Evolutionary conservation across 371 early-diverging fungal genomes (phyloP).

Genomic region (Mucor ambiguus): DNA sequence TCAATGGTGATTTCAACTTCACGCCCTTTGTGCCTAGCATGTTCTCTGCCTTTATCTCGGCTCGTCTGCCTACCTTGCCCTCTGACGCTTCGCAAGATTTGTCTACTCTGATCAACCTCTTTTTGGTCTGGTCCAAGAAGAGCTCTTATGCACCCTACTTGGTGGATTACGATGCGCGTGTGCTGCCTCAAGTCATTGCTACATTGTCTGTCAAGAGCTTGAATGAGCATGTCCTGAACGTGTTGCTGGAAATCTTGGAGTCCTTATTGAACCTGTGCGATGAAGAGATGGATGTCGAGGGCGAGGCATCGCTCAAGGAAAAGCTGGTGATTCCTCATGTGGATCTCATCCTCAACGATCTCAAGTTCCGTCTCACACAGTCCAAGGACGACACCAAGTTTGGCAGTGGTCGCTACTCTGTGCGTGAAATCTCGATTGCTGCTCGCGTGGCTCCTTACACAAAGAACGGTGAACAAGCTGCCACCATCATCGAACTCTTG

Average conservation of each 20-base stretch:
- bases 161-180: conserved; percentile 57
- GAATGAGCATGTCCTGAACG: conserved; percentile 64
- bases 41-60: conserved; percentile 67
- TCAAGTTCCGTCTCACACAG: conserved; percentile 61
- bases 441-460: conserved; percentile 79
- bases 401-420: conserved; percentile 60
- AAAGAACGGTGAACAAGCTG: conserved; percentile 65
- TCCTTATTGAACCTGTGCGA: conserved; percentile 62
- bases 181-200: conserved; percentile 71
- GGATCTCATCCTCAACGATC: conserved; percentile 60
- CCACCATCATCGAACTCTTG: conserved; percentile 75
- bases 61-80: conserved; percentile 72
- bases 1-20: conserved; percentile 74
- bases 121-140: conserved; percentile 77
- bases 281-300: conserved; percentile 48
- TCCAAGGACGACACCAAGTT: conserved; percentile 54
- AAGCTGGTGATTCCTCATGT: conserved; percentile 67
- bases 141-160: conserved; percentile 67
- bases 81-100: conserved; percentile 86
- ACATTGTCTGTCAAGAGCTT: conserved; percentile 80
- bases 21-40: conserved; percentile 73
- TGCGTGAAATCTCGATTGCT: conserved; percentile 79
- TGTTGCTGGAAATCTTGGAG: conserved; percentile 80
- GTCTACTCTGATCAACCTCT: conserved; percentile 76
- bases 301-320: conserved; percentile 40